These are phyloP conservation scores for Exidia glandulosa DNA, from an alignment of 768 basidiomycete genomes.

Conservation along the genomic window DNA sequence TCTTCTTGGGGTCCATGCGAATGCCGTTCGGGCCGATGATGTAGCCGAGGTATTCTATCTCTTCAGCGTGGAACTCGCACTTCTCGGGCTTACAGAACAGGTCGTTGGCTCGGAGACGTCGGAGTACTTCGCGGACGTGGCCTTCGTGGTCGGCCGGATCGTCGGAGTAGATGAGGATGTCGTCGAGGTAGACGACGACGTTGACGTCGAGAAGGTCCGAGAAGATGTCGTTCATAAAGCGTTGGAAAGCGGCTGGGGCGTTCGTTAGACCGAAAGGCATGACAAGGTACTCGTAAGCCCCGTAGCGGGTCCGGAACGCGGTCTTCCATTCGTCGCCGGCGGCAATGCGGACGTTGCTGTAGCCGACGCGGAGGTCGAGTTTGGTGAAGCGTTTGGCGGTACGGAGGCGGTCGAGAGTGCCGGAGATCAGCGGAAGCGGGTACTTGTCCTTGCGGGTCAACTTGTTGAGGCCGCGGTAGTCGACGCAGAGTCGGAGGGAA, in stretches of 20 bases:
- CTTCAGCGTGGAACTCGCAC: slow-evolving; percentile 25
- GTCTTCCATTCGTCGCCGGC: slow-evolving; percentile 35
- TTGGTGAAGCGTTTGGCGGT: slow-evolving; percentile 1
- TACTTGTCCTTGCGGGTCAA: slow-evolving; percentile 24
- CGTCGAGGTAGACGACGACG: slow-evolving; percentile 35
- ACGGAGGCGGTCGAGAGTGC: slow-evolving; percentile 22
- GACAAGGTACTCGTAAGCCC: slow-evolving; percentile 30
- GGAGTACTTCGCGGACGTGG: slow-evolving; percentile 23
- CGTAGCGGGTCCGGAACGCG: slow-evolving; percentile 27
- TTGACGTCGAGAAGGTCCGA: slow-evolving; percentile 25
- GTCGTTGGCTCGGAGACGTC: slow-evolving; percentile 14
- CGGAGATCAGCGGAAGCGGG: slow-evolving; percentile 23
- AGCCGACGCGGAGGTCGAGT: slow-evolving; percentile 30
- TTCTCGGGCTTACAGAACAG: slow-evolving; percentile 28
- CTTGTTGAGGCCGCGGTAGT: slow-evolving; percentile 22
- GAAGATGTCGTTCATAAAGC: slow-evolving; percentile 23
- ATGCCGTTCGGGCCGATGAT: slow-evolving; percentile 3
- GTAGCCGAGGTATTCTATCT: slow-evolving; percentile 31
- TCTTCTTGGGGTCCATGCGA: slow-evolving; percentile 19
- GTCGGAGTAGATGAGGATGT: slow-evolving; percentile 34
- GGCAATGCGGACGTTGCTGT: slow-evolving; percentile 29
- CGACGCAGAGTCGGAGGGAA: slow-evolving; percentile 17
- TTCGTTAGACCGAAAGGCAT: slow-evolving; percentile 29
- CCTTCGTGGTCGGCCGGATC: slow-evolving; percentile 22
- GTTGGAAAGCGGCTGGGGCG: slow-evolving; percentile 32